phyloP scores from a whole-genome alignment of 1,284 basidiomycete genomes.

The Cutaneotrichosporon sp. region DNA sequence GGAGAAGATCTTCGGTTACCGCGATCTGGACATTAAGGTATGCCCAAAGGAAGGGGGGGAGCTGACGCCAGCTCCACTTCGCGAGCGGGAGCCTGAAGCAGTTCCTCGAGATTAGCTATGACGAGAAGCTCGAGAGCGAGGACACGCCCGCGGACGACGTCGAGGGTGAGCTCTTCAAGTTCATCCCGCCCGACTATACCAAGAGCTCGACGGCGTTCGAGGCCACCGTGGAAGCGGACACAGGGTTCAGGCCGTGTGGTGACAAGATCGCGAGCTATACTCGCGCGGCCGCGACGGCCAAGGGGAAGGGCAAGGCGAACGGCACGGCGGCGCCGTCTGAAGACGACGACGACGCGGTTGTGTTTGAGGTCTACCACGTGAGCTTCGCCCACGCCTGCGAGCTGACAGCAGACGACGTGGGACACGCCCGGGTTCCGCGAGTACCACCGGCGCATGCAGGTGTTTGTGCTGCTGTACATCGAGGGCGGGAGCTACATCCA shows the following conservation, averaged over 20 bases:
- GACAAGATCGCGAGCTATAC: slow-evolving; percentile 74
- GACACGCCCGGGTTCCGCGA: slow-evolving; percentile 85
- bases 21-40: slow-evolving; percentile 77
- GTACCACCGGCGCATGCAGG: slow-evolving; percentile 90
- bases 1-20: slow-evolving; percentile 95
- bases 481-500: slow-evolving; percentile 91
- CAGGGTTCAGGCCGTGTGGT: slow-evolving; percentile 76
- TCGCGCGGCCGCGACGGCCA: slow-evolving; percentile 56
- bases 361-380: slow-evolving; percentile 85
- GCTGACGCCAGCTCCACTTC: slow-evolving; percentile 65
- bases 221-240: slow-evolving; percentile 70
- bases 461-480: slow-evolving; percentile 92
- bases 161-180: slow-evolving; percentile 72
- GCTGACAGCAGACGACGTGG: slow-evolving; percentile 67
- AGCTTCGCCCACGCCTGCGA: slow-evolving; percentile 37
- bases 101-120: slow-evolving; percentile 70
- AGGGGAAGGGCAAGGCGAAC: slow-evolving; percentile 58
- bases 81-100: slow-evolving; percentile 82
- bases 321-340: slow-evolving; percentile 56
- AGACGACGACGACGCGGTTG: slow-evolving; percentile 63
- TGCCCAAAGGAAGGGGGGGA: slow-evolving; percentile 33
- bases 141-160: slow-evolving; percentile 83
- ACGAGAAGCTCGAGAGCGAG: slow-evolving; percentile 66
- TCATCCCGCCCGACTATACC: slow-evolving; percentile 76
- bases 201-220: slow-evolving; percentile 68